Conservation (phyloP, 441 rosid species). For the Theobroma grandiflorum region DNA sequence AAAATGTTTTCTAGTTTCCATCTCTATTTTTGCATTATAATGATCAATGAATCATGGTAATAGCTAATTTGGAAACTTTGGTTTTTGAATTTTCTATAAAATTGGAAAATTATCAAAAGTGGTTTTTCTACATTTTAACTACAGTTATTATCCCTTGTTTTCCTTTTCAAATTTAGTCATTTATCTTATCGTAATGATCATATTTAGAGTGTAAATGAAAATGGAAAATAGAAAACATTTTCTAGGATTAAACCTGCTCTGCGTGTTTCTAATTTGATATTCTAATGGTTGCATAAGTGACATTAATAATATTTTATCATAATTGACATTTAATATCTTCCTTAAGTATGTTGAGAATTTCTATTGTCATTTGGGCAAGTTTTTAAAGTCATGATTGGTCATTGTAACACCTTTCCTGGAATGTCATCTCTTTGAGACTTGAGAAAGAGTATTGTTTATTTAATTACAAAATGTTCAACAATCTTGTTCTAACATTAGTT, state of each 20-base stretch:
- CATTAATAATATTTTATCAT: neutral
- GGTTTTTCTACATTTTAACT: neutral
- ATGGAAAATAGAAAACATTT: neutral
- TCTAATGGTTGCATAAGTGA: neutral
- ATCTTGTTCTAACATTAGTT: neutral
- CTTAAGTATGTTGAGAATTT: neutral
- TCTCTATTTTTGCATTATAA: neutral
- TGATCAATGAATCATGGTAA: neutral
- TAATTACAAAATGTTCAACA: neutral
- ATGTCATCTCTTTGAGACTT: neutral
- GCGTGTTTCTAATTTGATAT: neutral
- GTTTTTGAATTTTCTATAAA: neutral
- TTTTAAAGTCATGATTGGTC: neutral
- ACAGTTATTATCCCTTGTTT: neutral
- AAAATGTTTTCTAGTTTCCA: neutral
- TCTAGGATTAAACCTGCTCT: neutral
- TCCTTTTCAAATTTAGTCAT: neutral
- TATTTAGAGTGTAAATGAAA: neutral
- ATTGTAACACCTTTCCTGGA: neutral
- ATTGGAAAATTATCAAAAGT: neutral
- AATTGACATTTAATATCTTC: neutral
- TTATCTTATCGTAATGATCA: neutral
- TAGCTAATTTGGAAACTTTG: neutral
- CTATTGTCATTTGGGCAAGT: neutral
- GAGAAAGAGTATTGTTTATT: constrained; percentile 12